A percentile compares a stretch with the other conserved stretches of the same genome.
These are phyloP conservation scores for Talaromyces wortmannii DNA, from an alignment of 495 filamentous ascomycete genomes.

Conservation along the genomic window DNA sequence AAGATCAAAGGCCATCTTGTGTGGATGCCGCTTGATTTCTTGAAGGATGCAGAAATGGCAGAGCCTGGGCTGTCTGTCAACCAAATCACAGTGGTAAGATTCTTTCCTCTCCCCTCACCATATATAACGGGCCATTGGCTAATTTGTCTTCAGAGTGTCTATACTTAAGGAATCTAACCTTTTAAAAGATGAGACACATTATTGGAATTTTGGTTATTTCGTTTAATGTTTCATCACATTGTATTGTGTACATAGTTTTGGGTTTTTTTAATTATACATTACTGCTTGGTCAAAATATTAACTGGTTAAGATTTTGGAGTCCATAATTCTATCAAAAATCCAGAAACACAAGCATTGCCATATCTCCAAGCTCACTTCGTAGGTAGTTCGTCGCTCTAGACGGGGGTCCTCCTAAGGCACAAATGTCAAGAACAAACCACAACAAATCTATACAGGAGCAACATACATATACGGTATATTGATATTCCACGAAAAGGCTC, in stretches of 20 bases:
- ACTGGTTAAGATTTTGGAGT: too few species aligned
- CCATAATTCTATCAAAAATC: too few species aligned
- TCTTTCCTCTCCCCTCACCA: neutral
- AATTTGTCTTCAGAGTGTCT: neutral
- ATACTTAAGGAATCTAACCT: neutral
- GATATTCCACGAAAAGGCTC: slow-evolving; percentile 1
- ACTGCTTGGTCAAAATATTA: too few species aligned
- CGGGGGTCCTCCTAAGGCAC: neutral
- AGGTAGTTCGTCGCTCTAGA: neutral
- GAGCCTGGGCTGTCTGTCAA: slow-evolving; percentile 78
- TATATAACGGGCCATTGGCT: neutral
- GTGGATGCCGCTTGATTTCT: slow-evolving; percentile 89
- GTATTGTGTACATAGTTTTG: neutral
- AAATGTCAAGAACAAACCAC: neutral
- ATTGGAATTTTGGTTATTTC: too few species aligned
- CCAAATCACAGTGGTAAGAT: slow-evolving; percentile 55
- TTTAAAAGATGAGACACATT: too few species aligned
- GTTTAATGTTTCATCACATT: too few species aligned
- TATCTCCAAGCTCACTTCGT: neutral
- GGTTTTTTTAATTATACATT: neutral
- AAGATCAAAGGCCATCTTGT: slow-evolving; percentile 83
- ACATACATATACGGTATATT: slow-evolving; percentile 2
- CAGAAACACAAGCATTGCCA: too few species aligned
- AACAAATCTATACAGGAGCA: neutral
- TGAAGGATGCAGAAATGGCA: slow-evolving; percentile 81